These are phyloP conservation scores for Boletus tomentosulus DNA, from an alignment of 768 basidiomycete species.

Conservation along the genomic window DNA sequence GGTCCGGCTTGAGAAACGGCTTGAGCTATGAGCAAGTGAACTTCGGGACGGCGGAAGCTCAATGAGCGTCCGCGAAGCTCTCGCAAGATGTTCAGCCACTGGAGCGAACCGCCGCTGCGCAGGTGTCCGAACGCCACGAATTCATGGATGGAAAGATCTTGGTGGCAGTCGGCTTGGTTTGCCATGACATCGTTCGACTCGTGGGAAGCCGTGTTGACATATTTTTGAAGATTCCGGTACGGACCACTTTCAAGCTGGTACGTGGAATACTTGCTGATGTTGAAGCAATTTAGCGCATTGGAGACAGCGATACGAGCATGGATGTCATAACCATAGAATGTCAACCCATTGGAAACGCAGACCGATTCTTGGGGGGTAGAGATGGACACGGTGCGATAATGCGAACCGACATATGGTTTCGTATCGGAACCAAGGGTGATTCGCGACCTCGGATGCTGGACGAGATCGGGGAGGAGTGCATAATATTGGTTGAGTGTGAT, in stretches of 20 bases:
- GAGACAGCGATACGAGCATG: too few relatives aligned
- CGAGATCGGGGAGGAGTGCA: slow-evolving; percentile 7
- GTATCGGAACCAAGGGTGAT: slow-evolving; percentile 15
- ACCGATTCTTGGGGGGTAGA: slow-evolving; percentile 11
- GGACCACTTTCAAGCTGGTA: slow-evolving; percentile 28
- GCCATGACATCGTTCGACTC: slow-evolving; percentile 42
- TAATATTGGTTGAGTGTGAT: slow-evolving; percentile 10
- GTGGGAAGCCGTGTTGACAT: slow-evolving; percentile 35
- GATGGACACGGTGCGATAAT: slow-evolving; percentile 13
- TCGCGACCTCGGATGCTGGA: too few relatives aligned
- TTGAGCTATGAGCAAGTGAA: slow-evolving; percentile 42
- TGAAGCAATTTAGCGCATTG: too few relatives aligned
- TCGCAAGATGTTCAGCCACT: slow-evolving; percentile 48
- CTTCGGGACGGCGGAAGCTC: slow-evolving; percentile 36
- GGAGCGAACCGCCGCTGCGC: slow-evolving; percentile 41
- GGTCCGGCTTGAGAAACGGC: slow-evolving; percentile 42
- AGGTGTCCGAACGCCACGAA: slow-evolving; percentile 26
- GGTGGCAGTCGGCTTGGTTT: slow-evolving; percentile 38
- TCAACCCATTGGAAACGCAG: slow-evolving; percentile 33
- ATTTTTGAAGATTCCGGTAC: slow-evolving; percentile 37
- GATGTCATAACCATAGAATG: background rate
- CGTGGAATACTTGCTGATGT: slow-evolving; percentile 21
- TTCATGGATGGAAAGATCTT: too few relatives aligned
- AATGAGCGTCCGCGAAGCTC: slow-evolving; percentile 38
- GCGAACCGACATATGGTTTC: slow-evolving; percentile 14